phyloP scores from a whole-genome alignment of 257 asterid genomes.

The Galeopsis tetrahit region DNA sequence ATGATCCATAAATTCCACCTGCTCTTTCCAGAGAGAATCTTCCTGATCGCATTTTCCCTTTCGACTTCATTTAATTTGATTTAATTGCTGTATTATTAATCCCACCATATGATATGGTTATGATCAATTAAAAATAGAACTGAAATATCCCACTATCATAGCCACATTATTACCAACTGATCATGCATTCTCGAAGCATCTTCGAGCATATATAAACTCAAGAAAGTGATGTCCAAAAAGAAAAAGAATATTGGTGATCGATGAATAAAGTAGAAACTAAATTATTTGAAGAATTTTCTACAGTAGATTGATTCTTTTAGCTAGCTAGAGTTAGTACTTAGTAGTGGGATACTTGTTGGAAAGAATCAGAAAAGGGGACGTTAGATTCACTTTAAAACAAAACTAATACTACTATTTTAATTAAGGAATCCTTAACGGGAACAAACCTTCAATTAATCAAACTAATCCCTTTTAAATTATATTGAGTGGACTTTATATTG shows the following conservation, averaged over 20 bases:
- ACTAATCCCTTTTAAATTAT: constrained; percentile 24
- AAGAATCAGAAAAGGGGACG: constrained; percentile 36
- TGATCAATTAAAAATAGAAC: constrained; percentile 24
- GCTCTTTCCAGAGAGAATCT: constrained; percentile 27
- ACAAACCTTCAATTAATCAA: constrained; percentile 37
- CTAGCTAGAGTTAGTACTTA: constrained; percentile 22
- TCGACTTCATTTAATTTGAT: neutral
- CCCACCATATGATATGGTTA: constrained; percentile 27
- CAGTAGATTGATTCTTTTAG: constrained; percentile 20
- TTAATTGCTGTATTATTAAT: constrained; percentile 37
- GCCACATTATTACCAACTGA: constrained; percentile 53
- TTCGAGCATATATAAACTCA: constrained; percentile 27
- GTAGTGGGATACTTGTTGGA: constrained; percentile 57
- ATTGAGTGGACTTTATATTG: constrained; percentile 2
- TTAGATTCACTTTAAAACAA: neutral
- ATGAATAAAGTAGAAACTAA: constrained; percentile 15
- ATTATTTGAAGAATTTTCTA: constrained; percentile 16
- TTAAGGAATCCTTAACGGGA: constrained; percentile 41
- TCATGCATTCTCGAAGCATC: constrained; percentile 29
- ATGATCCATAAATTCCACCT: constrained; percentile 27
- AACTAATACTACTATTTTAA: neutral
- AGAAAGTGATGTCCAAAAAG: constrained; percentile 12
- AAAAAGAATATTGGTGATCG: neutral
- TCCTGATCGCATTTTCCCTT: constrained; percentile 2
- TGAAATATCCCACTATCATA: constrained; percentile 37